Conservation (phyloP, 129 eudicot species). For the Sambucus nigra region DNA sequence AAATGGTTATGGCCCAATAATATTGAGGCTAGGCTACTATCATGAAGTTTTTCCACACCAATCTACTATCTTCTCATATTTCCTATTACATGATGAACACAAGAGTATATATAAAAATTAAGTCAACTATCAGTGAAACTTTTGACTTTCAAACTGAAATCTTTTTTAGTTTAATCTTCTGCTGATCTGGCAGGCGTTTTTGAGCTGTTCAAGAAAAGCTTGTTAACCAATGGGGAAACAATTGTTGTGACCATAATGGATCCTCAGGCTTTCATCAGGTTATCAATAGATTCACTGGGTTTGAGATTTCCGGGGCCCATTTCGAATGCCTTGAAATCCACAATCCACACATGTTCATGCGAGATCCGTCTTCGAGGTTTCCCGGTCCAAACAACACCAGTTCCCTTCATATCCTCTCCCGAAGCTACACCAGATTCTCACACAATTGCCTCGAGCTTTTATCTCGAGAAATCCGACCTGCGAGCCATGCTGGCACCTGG, state of each 20-base stretch:
- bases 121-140: background rate
- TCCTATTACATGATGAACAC: too few relatives aligned
- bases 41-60: too few relatives aligned
- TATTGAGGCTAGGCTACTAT: too few relatives aligned
- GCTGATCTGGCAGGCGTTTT: constrained; percentile 10
- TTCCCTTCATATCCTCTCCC: constrained; percentile 67
- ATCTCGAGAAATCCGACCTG: constrained; percentile 75
- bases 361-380: constrained; percentile 88
- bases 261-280: constrained; percentile 79
- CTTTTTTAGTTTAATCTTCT: background rate
- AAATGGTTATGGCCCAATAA: too few relatives aligned
- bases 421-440: constrained; percentile 58
- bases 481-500: constrained; percentile 63
- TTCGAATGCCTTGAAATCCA: constrained; percentile 28
- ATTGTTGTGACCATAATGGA: constrained; percentile 59
- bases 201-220: constrained; percentile 6
- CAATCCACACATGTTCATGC: constrained; percentile 43
- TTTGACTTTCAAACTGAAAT: background rate
- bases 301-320: constrained; percentile 41
- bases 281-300: constrained; percentile 68
- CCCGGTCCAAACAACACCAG: constrained; percentile 64
- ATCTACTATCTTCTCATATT: too few relatives aligned
- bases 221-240: constrained; percentile 33
- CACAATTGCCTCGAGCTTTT: constrained; percentile 66
- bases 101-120: background rate